Base-by-base conservation (phyloP, 306 rosid species). In the Vicia villosa region DNA sequence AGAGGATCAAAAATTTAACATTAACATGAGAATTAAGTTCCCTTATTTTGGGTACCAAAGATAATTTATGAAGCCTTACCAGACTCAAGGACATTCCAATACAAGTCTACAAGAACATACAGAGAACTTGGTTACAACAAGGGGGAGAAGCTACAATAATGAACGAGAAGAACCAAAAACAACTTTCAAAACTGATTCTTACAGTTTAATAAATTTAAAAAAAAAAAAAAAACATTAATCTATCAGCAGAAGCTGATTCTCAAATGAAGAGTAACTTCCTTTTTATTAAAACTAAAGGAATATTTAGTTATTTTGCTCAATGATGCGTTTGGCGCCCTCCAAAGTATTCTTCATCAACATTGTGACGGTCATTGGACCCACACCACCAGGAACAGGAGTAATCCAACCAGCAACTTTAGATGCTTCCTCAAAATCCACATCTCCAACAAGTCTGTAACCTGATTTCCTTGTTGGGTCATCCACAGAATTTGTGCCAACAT, bases 331-430 rank as follows among this genome's bases (percentile, higher is more conserved):
- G 41, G 96, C 96, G 51, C 98, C 93, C 10, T 88, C 96, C 88
- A 92, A 55, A 8, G 96, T 90, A 66, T 92, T 92, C 73, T 83
- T 77, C 62, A 92, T 84, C 74, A 92, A 85, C 98, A 90, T 92
- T 64, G 96, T 91, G 36, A 92, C 97, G 19, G 94, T 90, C 90
- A 88, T 85, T 55, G 97, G 97, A 42, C 96, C 97, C 10, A 90
- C 98, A 0, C 98, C 97, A 41, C 98, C 97, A 3, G 98, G 98
- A 77, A 88, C 97, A 19, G 98, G 98, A 74, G 97, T 88, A 67
- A 90, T 80, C 77, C 83, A 90, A 43, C 98, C 96, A 63, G 96
- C 98, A 59, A 84, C 84, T 73, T 88, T 88, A 69, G 96, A 82
- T 56, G 82, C 98, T 85, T 90, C 97, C 50, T 73, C 76, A 80